Percentiles rank a stretch among this genome's conserved stretches.
Evolutionary conservation across 139 green algal genomes (phyloP).

Genomic region (Micromonas commoda): DNA sequence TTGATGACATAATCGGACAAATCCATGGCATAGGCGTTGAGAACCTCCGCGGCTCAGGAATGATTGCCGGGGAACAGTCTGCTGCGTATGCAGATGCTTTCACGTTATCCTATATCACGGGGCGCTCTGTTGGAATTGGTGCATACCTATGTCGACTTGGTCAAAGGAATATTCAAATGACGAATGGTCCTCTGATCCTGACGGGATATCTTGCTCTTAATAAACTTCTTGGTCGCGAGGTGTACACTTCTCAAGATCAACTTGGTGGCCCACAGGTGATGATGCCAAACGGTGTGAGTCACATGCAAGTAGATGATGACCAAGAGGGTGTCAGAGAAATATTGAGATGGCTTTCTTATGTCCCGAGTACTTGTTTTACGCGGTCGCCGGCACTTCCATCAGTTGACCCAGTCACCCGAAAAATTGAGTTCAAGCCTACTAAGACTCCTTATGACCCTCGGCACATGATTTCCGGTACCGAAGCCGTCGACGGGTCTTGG

Average conservation of each 20-base stretch:
- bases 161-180: conserved; percentile 70
- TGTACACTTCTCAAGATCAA: conserved; percentile 90
- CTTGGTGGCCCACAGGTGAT: conserved; percentile 85
- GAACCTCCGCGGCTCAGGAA: conserved; percentile 87
- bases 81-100: conserved; percentile 79
- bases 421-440: conserved; percentile 40
- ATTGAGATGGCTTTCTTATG: conserved; percentile 58
- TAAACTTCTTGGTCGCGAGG: conserved; percentile 76
- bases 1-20: conserved; percentile 82
- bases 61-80: conserved; percentile 74
- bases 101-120: conserved; percentile 82
- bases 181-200: conserved; percentile 92
- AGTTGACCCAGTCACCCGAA: conserved; percentile 56
- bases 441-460: conserved; percentile 28
- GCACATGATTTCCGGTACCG: conserved; percentile 26
- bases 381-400: conserved; percentile 45
- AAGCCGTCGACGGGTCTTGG: neutral
- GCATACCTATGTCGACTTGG: conserved; percentile 91
- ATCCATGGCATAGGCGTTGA: conserved; percentile 97
- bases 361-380: conserved; percentile 34
- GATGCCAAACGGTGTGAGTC: conserved; percentile 83
- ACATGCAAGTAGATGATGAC: conserved; percentile 85
- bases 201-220: conserved; percentile 90
- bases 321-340: conserved; percentile 53
- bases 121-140: conserved; percentile 88